These are phyloP conservation scores for Salix exigua DNA, from an alignment of 345 rosid genomes.

Conservation along the genomic window DNA sequence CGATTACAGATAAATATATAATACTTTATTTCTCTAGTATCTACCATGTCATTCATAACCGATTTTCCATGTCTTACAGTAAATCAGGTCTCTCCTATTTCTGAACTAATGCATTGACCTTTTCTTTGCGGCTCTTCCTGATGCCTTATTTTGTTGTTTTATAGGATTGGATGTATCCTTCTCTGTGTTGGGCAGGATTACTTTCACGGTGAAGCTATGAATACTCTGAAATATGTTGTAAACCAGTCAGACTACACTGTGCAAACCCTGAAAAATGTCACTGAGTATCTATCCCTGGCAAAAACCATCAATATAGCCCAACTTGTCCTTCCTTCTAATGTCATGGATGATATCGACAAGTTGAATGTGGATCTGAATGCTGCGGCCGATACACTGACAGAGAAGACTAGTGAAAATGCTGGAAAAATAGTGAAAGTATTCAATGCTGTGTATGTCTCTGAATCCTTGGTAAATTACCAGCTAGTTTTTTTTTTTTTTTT, in stretches of 20 bases:
- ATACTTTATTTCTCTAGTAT: not conserved
- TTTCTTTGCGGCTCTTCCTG: constrained; percentile 8
- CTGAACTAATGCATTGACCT: not conserved
- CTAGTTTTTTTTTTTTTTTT: not conserved
- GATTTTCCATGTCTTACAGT: not conserved
- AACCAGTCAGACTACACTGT: constrained; percentile 94
- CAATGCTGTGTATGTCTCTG: constrained; percentile 56
- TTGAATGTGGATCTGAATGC: constrained; percentile 62
- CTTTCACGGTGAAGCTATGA: constrained; percentile 69
- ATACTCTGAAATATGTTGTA: constrained; percentile 79
- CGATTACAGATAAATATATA: not conserved
- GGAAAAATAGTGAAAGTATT: constrained; percentile 62
- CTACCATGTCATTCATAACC: too few relatives aligned
- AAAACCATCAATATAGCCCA: constrained; percentile 81
- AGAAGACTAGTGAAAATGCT: constrained; percentile 70
- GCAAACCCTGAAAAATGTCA: constrained; percentile 73
- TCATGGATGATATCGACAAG: constrained; percentile 69
- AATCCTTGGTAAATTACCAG: constrained; percentile 2
- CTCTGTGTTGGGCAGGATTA: constrained; percentile 85
- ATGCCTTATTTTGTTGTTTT: constrained; percentile 6
- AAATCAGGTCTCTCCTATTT: not conserved
- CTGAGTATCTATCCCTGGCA: constrained; percentile 78
- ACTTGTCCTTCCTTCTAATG: constrained; percentile 66
- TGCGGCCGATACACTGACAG: constrained; percentile 64
- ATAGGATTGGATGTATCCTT: constrained; percentile 88